A percentile compares a stretch with the other conserved stretches of the same genome.
These are phyloP conservation scores for Exsudoporus frostii DNA, from an alignment of 768 basidiomycete species.

Conservation along the genomic window DNA sequence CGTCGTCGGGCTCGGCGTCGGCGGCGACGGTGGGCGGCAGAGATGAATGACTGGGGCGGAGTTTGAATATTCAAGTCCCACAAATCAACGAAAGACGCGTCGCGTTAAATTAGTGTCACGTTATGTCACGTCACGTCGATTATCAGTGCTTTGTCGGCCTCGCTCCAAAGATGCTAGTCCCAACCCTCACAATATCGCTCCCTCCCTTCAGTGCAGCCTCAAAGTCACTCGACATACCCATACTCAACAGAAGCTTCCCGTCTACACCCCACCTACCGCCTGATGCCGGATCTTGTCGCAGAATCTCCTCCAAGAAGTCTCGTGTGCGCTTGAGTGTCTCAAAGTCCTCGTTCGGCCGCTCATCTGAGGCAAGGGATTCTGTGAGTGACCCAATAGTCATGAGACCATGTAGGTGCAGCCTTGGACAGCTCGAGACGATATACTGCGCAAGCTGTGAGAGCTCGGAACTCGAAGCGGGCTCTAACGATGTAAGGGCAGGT, in stretches of 20 bases:
- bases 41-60: slow-evolving; percentile 25
- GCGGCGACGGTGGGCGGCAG: slow-evolving; percentile 25
- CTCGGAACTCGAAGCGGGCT: slow-evolving; percentile 41
- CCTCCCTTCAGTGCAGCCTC: slow-evolving; percentile 81
- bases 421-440: slow-evolving; percentile 70
- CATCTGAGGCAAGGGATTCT: slow-evolving; percentile 50
- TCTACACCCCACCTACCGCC: slow-evolving; percentile 44
- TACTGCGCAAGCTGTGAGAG: slow-evolving; percentile 65
- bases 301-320: slow-evolving; percentile 48
- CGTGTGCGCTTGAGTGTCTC: slow-evolving; percentile 61
- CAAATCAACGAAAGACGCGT: slow-evolving; percentile 35
- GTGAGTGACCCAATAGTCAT: slow-evolving; percentile 95
- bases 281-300: slow-evolving; percentile 32
- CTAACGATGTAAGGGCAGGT: slow-evolving; percentile 45
- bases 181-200: slow-evolving; percentile 86
- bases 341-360: slow-evolving; percentile 70
- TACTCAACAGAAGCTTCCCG: slow-evolving; percentile 65
- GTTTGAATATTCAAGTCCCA: slow-evolving; percentile 29
- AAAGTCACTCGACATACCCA: slow-evolving; percentile 98
- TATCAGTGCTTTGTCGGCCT: slow-evolving; percentile 51
- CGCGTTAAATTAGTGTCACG: slow-evolving; percentile 33
- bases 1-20: slow-evolving; percentile 26
- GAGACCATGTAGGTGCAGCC: slow-evolving; percentile 74
- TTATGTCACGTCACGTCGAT: slow-evolving; percentile 20
- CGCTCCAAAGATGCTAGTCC: slow-evolving; percentile 84